Evolutionary conservation across 768 basidiomycete species (phyloP).

Genomic region (Holtermannia corniformis): DNA sequence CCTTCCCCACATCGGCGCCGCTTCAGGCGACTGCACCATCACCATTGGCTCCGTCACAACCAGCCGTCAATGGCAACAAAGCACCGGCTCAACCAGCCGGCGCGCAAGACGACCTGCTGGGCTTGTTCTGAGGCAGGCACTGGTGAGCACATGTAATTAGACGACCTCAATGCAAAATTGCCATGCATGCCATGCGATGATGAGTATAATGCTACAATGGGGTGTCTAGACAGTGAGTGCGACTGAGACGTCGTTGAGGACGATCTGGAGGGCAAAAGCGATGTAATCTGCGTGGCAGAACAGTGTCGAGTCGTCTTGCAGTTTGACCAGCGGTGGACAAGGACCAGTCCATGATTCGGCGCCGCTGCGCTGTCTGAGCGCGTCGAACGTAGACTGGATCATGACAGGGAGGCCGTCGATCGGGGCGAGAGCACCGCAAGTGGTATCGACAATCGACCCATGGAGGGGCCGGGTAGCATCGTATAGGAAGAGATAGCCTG

Average conservation of each 20-base stretch:
- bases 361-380: background rate
- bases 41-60: conserved; percentile 7
- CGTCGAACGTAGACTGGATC: background rate
- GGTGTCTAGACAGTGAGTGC: background rate
- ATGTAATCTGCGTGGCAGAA: background rate
- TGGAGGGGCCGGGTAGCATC: conserved; percentile 1
- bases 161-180: background rate
- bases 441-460: background rate
- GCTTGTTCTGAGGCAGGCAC: conserved; percentile 49
- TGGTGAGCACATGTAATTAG: no score
- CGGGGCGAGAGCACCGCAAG: conserved; percentile 8
- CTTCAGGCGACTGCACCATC: conserved; percentile 6
- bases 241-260: background rate
- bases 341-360: background rate
- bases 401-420: conserved; percentile 2
- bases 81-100: conserved; percentile 2
- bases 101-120: conserved; percentile 50
- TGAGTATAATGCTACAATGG: background rate
- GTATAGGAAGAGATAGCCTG: background rate
- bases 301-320: background rate
- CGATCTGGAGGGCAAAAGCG: background rate
- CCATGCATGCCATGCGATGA: background rate
- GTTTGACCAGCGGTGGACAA: background rate
- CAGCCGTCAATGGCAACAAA: conserved; percentile 5
- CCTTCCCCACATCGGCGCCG: conserved; percentile 23